Conservation (phyloP, 768 basidiomycete genomes). For the Suillus luteus region DNA sequence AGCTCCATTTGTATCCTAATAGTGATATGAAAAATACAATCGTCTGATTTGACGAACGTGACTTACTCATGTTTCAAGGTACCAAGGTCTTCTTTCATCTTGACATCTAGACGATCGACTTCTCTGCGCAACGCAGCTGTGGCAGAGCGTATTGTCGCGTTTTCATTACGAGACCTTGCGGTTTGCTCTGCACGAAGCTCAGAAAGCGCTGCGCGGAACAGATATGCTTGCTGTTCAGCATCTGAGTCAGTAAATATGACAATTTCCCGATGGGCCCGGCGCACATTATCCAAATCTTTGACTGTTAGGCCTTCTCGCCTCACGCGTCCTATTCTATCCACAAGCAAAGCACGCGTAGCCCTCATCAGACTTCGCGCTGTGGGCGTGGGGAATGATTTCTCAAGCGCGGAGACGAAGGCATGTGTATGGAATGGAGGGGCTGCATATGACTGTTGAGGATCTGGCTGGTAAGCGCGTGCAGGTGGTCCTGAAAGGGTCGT, state of each 20-base stretch:
- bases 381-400: constrained; percentile 71
- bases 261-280: constrained; percentile 28
- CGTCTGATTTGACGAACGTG: neutral
- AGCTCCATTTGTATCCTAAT: constrained; percentile 93
- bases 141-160: constrained; percentile 75
- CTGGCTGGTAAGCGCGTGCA: constrained; percentile 9
- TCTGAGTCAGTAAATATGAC: constrained; percentile 1
- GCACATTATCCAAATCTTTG: constrained; percentile 83
- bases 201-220: constrained; percentile 91
- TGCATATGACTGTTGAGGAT: constrained; percentile 42
- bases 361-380: constrained; percentile 83
- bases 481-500: constrained; percentile 17
- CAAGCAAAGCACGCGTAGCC: constrained; percentile 76
- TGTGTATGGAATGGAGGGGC: constrained; percentile 85
- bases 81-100: constrained; percentile 91
- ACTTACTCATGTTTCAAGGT: constrained; percentile 92
- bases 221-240: constrained; percentile 79
- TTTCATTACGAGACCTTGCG: constrained; percentile 81
- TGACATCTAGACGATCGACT: constrained; percentile 80
- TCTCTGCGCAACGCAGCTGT: constrained; percentile 82
- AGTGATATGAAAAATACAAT: constrained; percentile 10
- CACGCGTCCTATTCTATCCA: constrained; percentile 73
- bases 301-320: constrained; percentile 67
- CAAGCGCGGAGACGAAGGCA: constrained; percentile 68
- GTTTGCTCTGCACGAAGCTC: constrained; percentile 87